Evolutionary conservation across 805 yeast species (phyloP).

Genomic region (Nakazawaea sp.): DNA sequence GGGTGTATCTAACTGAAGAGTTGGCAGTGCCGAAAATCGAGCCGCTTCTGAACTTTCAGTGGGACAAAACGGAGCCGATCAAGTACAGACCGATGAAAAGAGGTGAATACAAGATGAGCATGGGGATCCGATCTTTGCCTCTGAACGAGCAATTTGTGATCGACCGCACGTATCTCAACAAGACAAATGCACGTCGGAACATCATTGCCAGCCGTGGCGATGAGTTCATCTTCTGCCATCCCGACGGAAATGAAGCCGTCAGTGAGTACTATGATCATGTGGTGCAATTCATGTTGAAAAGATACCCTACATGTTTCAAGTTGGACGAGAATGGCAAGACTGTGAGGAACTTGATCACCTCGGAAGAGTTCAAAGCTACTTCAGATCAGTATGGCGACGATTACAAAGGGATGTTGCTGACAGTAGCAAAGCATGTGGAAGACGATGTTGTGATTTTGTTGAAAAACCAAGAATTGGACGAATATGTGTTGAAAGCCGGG

Average conservation of each 20-base stretch:
- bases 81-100: constrained; percentile 41
- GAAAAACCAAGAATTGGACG: constrained; percentile 32
- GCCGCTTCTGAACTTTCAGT: no score
- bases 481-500: constrained; percentile 51
- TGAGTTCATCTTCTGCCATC: constrained; percentile 27
- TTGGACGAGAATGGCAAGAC: background rate
- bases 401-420: constrained; percentile 12
- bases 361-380: constrained; percentile 29
- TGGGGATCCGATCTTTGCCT: constrained; percentile 48
- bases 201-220: constrained; percentile 24
- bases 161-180: constrained; percentile 50
- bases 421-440: constrained; percentile 32
- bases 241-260: constrained; percentile 27
- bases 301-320: constrained; percentile 3
- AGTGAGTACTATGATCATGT: constrained; percentile 43
- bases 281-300: constrained; percentile 11
- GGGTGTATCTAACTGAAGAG: no score
- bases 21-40: no score
- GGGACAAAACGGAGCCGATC: constrained; percentile 35
- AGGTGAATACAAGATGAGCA: constrained; percentile 42
- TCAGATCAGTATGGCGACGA: constrained; percentile 7
- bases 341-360: constrained; percentile 30
- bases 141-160: constrained; percentile 52
- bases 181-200: constrained; percentile 32
- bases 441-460: constrained; percentile 57